Evolutionary conservation across 2,329 filamentous ascomycete genomes (phyloP), one percentile per base, ranked within the genome.

Genomic region (Hypoxylon sp.): DNA sequence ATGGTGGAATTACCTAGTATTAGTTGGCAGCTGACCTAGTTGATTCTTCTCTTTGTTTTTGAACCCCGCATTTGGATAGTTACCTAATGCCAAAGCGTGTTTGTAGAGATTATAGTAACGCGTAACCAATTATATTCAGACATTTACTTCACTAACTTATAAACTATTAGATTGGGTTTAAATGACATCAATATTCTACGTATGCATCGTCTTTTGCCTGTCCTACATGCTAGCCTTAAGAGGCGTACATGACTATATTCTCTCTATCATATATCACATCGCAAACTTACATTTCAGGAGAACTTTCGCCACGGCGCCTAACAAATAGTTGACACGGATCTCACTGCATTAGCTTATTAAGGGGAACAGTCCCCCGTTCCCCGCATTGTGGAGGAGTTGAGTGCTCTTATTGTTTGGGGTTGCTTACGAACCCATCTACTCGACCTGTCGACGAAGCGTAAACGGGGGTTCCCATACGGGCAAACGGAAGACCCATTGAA

Each of bases 381-480:
- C 55, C 55, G 52, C 55, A 59, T 40, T 59, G 55, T 34, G 55
- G 55, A 56, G 55, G 36, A 54, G 23, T 31, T 36, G 30, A 37
- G 29, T 36, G 23, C 40, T 40, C 50, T 26, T 15, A 35, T 35
- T 20, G 20, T 21, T 20, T 13, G 40, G 40, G 19, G 20, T 21
- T 20, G 15, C 19, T 25, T n/a, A n/a, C n/a, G n/a, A n/a, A n/a
- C n/a, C n/a, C n/a, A n/a, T n/a, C n/a, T n/a, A n/a, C n/a, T n/a
- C n/a, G n/a, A n/a, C n/a, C n/a, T n/a, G n/a, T n/a, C n/a, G n/a
- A n/a, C n/a, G n/a, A n/a, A n/a, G n/a, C n/a, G n/a, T 30, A 30
- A 19, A 23, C n/a, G 25, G 30, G 15, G 20, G 15, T 17, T 12
- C 35, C 38, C 30, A 45, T 40, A 35, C 55, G 55, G 55, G 34